These are phyloP conservation scores for Eucalyptus leucophloia DNA, from an alignment of 345 rosid species.

Conservation along the genomic window DNA sequence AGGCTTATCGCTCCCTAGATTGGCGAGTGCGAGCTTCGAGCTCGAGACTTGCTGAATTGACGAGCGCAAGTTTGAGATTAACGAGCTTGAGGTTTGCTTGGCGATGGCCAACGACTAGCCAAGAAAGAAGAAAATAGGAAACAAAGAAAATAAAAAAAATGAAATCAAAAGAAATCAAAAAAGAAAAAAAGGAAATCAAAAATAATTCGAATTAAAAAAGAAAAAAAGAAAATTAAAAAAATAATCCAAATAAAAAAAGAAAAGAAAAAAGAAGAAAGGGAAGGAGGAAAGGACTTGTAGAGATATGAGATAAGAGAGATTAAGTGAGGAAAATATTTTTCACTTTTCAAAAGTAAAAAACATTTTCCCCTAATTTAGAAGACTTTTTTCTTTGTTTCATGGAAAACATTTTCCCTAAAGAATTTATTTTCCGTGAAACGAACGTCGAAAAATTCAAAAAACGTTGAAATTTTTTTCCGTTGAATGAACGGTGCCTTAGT, in stretches of 20 bases:
- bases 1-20: accelerated
- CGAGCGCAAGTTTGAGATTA: accelerated
- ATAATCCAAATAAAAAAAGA: accelerated
- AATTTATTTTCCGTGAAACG: too few species aligned
- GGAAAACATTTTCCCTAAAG: accelerated
- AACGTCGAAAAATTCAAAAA: accelerated
- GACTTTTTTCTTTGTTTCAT: accelerated
- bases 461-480: accelerated
- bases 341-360: too few species aligned
- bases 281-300: accelerated
- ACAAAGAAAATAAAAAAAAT: too few species aligned
- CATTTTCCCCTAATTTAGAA: accelerated
- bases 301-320: too few species aligned
- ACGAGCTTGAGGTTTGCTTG: accelerated
- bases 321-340: too few species aligned
- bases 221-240: too few species aligned
- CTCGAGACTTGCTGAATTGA: accelerated
- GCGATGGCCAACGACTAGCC: accelerated
- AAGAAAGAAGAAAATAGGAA: too few species aligned
- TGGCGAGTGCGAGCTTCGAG: accelerated
- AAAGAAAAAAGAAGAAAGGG: too few species aligned
- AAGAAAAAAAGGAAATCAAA: too few species aligned
- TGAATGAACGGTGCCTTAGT: accelerated
- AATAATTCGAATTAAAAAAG: too few species aligned
- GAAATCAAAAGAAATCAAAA: accelerated